phyloP scores from a whole-genome alignment of 306 rosid species.

The Quercus ilex region DNA sequence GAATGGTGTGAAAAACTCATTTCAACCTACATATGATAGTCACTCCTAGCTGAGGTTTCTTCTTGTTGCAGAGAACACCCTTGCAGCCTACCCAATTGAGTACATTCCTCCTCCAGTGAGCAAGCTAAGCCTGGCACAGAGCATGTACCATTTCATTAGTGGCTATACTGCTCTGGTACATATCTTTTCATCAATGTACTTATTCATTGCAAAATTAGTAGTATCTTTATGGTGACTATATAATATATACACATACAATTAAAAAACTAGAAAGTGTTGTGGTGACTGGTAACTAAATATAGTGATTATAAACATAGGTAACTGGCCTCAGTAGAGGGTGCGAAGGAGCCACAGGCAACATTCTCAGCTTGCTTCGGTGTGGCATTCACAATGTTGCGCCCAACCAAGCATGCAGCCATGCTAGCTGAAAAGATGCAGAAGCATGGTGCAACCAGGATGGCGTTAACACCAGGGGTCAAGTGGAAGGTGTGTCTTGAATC shows the following conservation, averaged over 20 bases:
- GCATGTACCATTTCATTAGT: constrained; percentile 95
- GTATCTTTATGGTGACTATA: too few species aligned
- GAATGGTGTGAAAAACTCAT: too few species aligned
- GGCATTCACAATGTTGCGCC: constrained; percentile 86
- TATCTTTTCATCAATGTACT: background rate
- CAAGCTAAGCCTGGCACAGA: constrained; percentile 76
- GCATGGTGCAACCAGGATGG: constrained; percentile 87
- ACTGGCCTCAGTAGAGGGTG: constrained; percentile 87
- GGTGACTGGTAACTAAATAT: too few species aligned
- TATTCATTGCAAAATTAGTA: background rate
- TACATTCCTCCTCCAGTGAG: constrained; percentile 94
- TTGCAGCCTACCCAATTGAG: constrained; percentile 86
- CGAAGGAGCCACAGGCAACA: constrained; percentile 91
- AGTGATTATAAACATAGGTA: constrained; percentile 30
- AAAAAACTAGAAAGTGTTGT: too few species aligned
- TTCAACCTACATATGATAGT: background rate
- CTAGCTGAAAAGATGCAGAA: constrained; percentile 83
- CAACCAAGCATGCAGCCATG: constrained; percentile 89
- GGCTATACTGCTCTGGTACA: constrained; percentile 91
- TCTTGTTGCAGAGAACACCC: constrained; percentile 60
- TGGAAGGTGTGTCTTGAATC: constrained; percentile 61
- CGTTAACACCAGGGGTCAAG: constrained; percentile 94
- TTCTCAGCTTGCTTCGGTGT: constrained; percentile 95
- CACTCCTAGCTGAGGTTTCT: background rate
- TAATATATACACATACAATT: too few species aligned